Percentiles rank a stretch among this genome's conserved stretches.
Evolutionary conservation across 176 grass and related monocot species (phyloP).

Genomic region (Paspalum notatum): DNA sequence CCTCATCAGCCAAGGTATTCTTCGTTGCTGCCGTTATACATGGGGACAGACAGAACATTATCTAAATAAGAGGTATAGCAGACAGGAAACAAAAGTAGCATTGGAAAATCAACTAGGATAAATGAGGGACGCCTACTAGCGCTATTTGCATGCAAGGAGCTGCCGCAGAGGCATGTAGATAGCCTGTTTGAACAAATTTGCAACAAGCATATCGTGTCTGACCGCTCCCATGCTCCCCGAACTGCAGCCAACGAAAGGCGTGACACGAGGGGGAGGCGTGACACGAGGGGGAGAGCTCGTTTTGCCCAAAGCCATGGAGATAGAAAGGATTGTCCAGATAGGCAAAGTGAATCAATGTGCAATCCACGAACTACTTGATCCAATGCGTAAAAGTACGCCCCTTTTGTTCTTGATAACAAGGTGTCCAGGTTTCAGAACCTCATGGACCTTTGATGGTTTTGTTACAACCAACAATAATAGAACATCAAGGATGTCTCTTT

Average conservation of each 20-base stretch:
- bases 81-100: not conserved
- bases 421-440: not conserved
- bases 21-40: not conserved
- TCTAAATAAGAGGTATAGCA: not conserved
- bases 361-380: not conserved
- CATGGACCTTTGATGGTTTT: no score
- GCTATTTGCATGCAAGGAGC: not conserved
- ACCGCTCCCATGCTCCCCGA: not conserved
- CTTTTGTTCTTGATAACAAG: not conserved
- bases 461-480: no score
- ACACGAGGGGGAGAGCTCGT: not conserved
- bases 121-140: not conserved
- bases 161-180: not conserved
- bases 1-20: not conserved
- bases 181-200: conserved; percentile 22
- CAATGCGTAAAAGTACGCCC: not conserved
- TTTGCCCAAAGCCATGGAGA: conserved; percentile 5
- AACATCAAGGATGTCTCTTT: no score
- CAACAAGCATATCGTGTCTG: not conserved
- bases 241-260: not conserved
- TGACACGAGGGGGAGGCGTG: not conserved
- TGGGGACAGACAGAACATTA: not conserved
- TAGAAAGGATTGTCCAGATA: not conserved
- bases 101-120: not conserved
- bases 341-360: not conserved